Percentiles rank a stretch among this genome's conserved stretches.
Evolutionary conservation across 768 basidiomycete species (phyloP).

Genomic region (Suillus alpinus): DNA sequence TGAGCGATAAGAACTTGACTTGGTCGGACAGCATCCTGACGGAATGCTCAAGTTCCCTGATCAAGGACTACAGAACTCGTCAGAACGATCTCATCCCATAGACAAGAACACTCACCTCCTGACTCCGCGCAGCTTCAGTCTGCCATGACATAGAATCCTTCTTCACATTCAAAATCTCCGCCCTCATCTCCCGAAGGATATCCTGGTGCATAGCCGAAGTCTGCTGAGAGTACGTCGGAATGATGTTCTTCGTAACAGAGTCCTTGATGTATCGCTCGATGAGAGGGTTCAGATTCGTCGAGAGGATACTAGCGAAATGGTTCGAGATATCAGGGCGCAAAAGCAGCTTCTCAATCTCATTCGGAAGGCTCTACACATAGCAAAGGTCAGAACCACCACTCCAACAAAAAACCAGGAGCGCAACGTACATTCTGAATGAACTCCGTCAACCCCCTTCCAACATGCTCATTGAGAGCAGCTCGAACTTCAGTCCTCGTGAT

Average conservation of each 20-base stretch:
- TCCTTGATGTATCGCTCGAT: conserved; percentile 85
- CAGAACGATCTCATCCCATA: conserved; percentile 6
- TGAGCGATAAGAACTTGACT: conserved; percentile 74
- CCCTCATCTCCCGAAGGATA: conserved; percentile 67
- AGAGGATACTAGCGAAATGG: conserved; percentile 74
- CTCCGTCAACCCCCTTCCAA: conserved; percentile 70
- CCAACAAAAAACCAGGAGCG: background rate
- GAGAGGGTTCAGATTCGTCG: conserved; percentile 67
- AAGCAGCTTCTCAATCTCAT: conserved; percentile 77
- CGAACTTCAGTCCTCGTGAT: conserved; percentile 83
- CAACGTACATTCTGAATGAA: conserved; percentile 65
- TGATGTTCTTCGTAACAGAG: conserved; percentile 64
- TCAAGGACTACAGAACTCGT: conserved; percentile 48
- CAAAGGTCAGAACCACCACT: conserved; percentile 2
- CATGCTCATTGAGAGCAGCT: conserved; percentile 72
- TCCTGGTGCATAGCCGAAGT: conserved; percentile 79
- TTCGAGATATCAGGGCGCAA: conserved; percentile 72
- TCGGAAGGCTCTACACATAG: conserved; percentile 58
- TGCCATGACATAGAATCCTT: conserved; percentile 82
- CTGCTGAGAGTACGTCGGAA: conserved; percentile 75
- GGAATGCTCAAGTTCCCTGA: conserved; percentile 78
- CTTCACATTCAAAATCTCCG: conserved; percentile 74
- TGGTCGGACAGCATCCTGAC: conserved; percentile 76
- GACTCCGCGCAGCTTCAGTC: conserved; percentile 68
- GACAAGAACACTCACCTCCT: conserved; percentile 57